Evolutionary conservation across 805 yeast genomes (phyloP).

Genomic region (Saccharomyces jurei): DNA sequence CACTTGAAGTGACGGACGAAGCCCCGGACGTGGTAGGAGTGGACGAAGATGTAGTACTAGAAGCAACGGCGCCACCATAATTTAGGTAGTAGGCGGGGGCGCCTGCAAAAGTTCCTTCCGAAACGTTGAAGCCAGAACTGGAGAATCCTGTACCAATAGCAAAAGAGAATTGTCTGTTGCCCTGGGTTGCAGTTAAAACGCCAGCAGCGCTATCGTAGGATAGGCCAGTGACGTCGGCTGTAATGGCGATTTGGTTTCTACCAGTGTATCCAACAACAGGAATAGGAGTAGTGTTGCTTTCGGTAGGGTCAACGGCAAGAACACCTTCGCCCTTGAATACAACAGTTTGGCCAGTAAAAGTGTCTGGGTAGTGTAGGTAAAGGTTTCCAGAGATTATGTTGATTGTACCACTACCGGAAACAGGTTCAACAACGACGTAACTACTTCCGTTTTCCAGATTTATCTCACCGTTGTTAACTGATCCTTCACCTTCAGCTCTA

Average conservation of each 20-base stretch:
- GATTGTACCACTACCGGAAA: constrained; percentile 1
- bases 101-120: background rate
- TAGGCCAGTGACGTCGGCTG: background rate
- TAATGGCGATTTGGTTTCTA: background rate
- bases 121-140: background rate
- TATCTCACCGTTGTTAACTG: constrained; percentile 1
- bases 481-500: background rate
- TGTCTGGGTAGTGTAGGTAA: background rate
- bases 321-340: constrained; percentile 1
- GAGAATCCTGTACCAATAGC: background rate
- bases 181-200: background rate
- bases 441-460: constrained; percentile 1
- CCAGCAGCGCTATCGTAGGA: background rate
- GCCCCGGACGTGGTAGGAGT: constrained; percentile 1
- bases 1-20: background rate
- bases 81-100: background rate
- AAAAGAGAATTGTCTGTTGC: background rate
- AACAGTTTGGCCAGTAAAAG: constrained; percentile 4
- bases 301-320: constrained; percentile 2
- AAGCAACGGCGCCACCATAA: background rate
- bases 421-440: background rate
- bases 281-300: background rate
- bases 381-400: background rate
- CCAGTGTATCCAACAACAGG: constrained; percentile 3
- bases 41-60: constrained; percentile 4